These are phyloP conservation scores for Gossypium arboreum DNA, from an alignment of 345 rosid species.

Conservation along the genomic window DNA sequence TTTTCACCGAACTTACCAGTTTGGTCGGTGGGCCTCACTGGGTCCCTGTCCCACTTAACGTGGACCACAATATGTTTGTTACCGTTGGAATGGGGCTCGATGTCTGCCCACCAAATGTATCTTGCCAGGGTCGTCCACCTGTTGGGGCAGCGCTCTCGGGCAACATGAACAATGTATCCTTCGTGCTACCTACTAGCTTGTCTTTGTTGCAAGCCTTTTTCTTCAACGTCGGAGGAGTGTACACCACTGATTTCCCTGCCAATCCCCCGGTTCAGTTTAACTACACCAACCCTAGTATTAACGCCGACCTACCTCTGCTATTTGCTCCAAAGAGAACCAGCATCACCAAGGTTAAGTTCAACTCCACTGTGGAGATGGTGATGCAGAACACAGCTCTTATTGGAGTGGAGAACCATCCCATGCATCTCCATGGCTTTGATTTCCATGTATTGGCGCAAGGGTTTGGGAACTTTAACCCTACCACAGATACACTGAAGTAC, in stretches of 20 bases:
- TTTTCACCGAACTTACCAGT: slow-evolving; percentile 49
- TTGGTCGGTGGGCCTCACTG: slow-evolving; percentile 48
- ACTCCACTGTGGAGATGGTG: slow-evolving; percentile 66
- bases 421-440: slow-evolving; percentile 77
- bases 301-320: slow-evolving; percentile 23
- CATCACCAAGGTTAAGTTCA: slow-evolving; percentile 59
- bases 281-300: slow-evolving; percentile 44
- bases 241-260: slow-evolving; percentile 62
- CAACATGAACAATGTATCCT: slow-evolving; percentile 74
- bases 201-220: slow-evolving; percentile 61
- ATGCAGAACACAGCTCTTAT: slow-evolving; percentile 67
- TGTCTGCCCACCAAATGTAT: slow-evolving; percentile 40
- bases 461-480: slow-evolving; percentile 57
- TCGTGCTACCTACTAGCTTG: slow-evolving; percentile 35
- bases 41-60: slow-evolving; percentile 57
- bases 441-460: slow-evolving; percentile 86
- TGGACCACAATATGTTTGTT: slow-evolving; percentile 67
- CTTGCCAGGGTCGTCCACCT: slow-evolving; percentile 41
- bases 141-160: slow-evolving; percentile 40
- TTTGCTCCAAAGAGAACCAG: slow-evolving; percentile 55
- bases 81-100: slow-evolving; percentile 55
- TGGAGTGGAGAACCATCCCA: slow-evolving; percentile 70
- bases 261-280: slow-evolving; percentile 58
- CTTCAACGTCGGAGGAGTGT: slow-evolving; percentile 45
- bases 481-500: neutral